A percentile compares a stretch with the other conserved stretches of the same genome.
These are phyloP conservation scores for Sorghum bicolor DNA, from an alignment of 176 grass and related monocot genomes.

Conservation along the genomic window DNA sequence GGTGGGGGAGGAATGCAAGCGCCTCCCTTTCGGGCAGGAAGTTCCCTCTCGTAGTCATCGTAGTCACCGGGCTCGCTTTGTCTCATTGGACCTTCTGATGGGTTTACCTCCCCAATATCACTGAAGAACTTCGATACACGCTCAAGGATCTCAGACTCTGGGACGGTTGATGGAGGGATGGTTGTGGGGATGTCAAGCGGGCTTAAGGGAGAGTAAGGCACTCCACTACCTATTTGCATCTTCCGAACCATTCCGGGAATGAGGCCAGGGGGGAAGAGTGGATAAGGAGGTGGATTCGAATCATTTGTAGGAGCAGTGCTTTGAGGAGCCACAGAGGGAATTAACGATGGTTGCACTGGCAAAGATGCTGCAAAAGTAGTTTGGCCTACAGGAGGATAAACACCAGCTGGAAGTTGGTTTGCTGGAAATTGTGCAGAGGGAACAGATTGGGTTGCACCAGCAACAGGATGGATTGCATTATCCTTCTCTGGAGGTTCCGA, in stretches of 20 bases:
- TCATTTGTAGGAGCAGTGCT: conserved; percentile 29
- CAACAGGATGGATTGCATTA: conserved; percentile 37
- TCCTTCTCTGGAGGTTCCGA: conserved; percentile 47
- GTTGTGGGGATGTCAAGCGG: conserved; percentile 85
- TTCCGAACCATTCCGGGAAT: conserved; percentile 99
- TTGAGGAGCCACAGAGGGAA: conserved; percentile 30
- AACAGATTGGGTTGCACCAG: conserved; percentile 30
- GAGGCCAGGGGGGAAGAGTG: conserved; percentile 88
- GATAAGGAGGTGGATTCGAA: conserved; percentile 70
- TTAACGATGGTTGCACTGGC: conserved; percentile 40
- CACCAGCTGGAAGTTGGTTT: conserved; percentile 44
- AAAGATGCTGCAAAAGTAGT: conserved; percentile 52
- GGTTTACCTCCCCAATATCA: conserved; percentile 90
- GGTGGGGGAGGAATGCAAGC: conserved; percentile 86
- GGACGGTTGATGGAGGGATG: conserved; percentile 73
- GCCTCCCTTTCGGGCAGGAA: conserved; percentile 71
- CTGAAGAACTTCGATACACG: conserved; percentile 85
- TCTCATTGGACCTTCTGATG: conserved; percentile 80
- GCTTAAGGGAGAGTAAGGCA: conserved; percentile 89
- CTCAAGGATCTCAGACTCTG: conserved; percentile 79
- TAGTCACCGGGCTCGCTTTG: conserved; percentile 50
- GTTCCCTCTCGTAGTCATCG: conserved; percentile 65
- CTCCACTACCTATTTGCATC: conserved; percentile 94
- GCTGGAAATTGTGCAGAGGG: conserved; percentile 35
- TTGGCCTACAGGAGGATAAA: conserved; percentile 46